Evolutionary conservation across 2,329 filamentous ascomycete genomes (phyloP), one percentile per base, ranked within the genome.

Genomic region (Cephalotrichum gorgonifer): DNA sequence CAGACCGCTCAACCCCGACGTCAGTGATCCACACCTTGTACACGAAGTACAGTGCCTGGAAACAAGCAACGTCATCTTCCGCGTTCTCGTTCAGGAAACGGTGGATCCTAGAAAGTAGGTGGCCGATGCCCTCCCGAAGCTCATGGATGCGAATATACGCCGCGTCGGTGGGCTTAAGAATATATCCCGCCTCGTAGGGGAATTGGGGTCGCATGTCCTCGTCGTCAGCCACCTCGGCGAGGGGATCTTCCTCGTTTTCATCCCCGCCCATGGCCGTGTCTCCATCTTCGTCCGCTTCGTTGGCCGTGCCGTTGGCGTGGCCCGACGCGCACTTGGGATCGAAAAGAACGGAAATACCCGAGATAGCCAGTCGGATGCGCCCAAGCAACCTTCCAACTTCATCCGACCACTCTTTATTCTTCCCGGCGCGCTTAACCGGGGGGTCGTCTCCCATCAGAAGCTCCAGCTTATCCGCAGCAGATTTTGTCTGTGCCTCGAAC

Each of bases 371-470:
- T 27, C 91, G 78, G 14, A 98, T 73, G 47, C 96, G 83, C 12
- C 91, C 87, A 50, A 98, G 75, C 55, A 95, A 88, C 49, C 93
- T 76, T 2, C 89, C 91, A 26, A 97, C 85, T 63, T 98, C 94
- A 62, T 98, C 93, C 0, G 91, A 96, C 93, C 93, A 98, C 58
- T 96, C 91, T 66, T 97, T 98, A 57, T 95, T 94, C 63, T 91
- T 95, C 33, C 93, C 93, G 56, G 90, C 91, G 50, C 91, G 80
- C 64, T 89, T 94, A 48, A 97, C 84, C 2, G 82, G 84, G 1
- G 89, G 85, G 31, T 85, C 78, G 43, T 88, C 83, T 53, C 86
- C 83, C 60, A 88, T 94, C n/a, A 98, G 75, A 7, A 83, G 78
- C 53, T 80, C 78, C 12, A 98, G 69, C 53, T 88, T 81, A 51